Base-by-base conservation (phyloP, 2,329 filamentous ascomycete species). In the Aureobasidium sp. region DNA sequence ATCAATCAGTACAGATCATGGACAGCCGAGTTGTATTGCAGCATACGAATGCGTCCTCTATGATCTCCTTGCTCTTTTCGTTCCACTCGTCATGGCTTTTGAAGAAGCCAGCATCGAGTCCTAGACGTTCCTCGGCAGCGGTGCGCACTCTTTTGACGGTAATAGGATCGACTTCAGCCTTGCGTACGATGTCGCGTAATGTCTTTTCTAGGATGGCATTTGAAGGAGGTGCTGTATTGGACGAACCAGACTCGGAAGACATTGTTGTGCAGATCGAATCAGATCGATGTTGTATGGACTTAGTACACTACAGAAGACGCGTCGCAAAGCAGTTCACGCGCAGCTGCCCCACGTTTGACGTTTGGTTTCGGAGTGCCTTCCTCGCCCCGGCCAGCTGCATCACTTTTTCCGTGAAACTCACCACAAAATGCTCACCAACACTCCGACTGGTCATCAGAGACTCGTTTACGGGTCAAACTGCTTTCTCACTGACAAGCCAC, bases 71-170 rank as follows among this genome's bases (percentile, higher is more conserved):
- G 69, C 82, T 85, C 62, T 73, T 74, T 13, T 68, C 65, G 65
- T 83, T 86, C 85, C 85, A 87, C 5, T 69, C 68, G 1, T 68
- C 67, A 63, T 80, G 72, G n/a, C 66, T 72, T 67, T 83, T 87
- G 67, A 86, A 79, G 67, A 84, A 86, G 2, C 78, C 82, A 6
- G 74, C 73, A 8, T 78, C 74, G 26, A 87, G 72, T 36, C 76
- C 77, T 12, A 87, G 71, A 53, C 78, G 71, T 62, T 78, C 72
- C 69, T 85, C 84, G 4, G 79, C 79, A 27, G 77, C 77, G 34
- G 75, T 68, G 53, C 84, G 81, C 56, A 85, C 79, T 61, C 77
- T 76, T 65, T 84, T 85, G 59, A 86, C 76, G 0, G 84, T 85
- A 64, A 86, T 71, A 56, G 83, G 78, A 6, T 83, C 79, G 36